Conservation (phyloP, 106 monocot species). For the Gastrodia elata region DNA sequence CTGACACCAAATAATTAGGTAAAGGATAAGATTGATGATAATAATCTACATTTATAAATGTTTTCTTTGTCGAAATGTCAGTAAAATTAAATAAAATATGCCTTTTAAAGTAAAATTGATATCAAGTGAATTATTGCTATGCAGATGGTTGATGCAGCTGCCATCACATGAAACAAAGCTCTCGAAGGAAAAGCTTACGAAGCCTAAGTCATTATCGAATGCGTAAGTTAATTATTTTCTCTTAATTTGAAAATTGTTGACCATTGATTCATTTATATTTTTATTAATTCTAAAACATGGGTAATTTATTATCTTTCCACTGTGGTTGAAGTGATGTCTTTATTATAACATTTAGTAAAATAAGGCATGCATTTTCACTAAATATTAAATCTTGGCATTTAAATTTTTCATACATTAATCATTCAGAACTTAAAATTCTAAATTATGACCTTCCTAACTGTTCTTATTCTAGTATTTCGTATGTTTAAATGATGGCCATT, state of each 20-base stretch:
- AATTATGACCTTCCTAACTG: too few species aligned
- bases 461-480: too few species aligned
- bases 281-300: background rate
- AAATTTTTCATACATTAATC: too few species aligned
- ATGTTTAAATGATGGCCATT: too few species aligned
- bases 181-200: background rate
- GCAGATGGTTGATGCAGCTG: constrained; percentile 3
- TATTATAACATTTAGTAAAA: too few species aligned
- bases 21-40: background rate
- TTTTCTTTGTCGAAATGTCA: background rate
- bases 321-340: background rate
- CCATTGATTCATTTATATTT: background rate
- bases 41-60: background rate
- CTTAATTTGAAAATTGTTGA: background rate
- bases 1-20: background rate
- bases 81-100: background rate
- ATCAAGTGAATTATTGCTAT: background rate
- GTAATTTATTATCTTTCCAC: background rate
- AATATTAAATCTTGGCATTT: too few species aligned
- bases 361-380: too few species aligned
- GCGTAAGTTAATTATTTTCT: background rate
- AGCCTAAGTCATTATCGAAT: background rate
- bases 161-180: background rate
- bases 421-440: too few species aligned
- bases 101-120: background rate